These are phyloP conservation scores for Pholiota adiposa DNA, from an alignment of 1,284 basidiomycete species.

Conservation along the genomic window DNA sequence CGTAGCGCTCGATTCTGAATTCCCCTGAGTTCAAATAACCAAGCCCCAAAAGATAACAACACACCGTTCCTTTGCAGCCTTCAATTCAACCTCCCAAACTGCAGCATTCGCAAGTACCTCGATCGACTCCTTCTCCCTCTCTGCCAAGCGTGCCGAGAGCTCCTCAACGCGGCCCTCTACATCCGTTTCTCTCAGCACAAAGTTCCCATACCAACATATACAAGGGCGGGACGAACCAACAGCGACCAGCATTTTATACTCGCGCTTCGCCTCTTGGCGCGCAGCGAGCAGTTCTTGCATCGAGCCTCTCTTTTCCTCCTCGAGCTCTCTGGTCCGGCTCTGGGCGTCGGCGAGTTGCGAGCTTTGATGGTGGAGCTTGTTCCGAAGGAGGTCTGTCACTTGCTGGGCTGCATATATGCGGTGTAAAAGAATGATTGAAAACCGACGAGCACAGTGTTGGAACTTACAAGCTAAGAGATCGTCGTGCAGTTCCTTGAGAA, in stretches of 20 bases:
- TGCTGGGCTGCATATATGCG: conserved; percentile 43
- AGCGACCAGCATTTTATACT: conserved; percentile 24
- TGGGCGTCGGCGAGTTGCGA: conserved; percentile 47
- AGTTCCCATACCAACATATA: neutral
- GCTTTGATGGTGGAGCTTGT: conserved; percentile 49
- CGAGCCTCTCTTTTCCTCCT: conserved; percentile 37
- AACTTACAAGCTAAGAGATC: conserved; percentile 34
- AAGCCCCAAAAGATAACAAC: neutral
- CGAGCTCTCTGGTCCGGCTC: conserved; percentile 42
- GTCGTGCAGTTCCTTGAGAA: conserved; percentile 43
- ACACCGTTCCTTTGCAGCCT: conserved; percentile 16
- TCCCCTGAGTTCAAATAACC: neutral
- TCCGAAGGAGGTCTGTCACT: conserved; percentile 55
- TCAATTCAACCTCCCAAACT: conserved; percentile 14
- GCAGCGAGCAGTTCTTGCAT: conserved; percentile 30
- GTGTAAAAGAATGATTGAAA: neutral
- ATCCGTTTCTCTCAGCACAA: neutral
- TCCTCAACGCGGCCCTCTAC: conserved; percentile 34
- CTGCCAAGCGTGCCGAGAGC: conserved; percentile 30
- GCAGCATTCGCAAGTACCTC: conserved; percentile 29
- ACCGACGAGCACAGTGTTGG: neutral
- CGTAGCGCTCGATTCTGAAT: conserved; percentile 12
- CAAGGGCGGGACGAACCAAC: conserved; percentile 29
- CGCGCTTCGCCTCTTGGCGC: conserved; percentile 17
- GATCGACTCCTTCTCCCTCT: conserved; percentile 35